phyloP scores from a whole-genome alignment of 2,329 filamentous ascomycete species.

The Fusarium nisikadoi region DNA sequence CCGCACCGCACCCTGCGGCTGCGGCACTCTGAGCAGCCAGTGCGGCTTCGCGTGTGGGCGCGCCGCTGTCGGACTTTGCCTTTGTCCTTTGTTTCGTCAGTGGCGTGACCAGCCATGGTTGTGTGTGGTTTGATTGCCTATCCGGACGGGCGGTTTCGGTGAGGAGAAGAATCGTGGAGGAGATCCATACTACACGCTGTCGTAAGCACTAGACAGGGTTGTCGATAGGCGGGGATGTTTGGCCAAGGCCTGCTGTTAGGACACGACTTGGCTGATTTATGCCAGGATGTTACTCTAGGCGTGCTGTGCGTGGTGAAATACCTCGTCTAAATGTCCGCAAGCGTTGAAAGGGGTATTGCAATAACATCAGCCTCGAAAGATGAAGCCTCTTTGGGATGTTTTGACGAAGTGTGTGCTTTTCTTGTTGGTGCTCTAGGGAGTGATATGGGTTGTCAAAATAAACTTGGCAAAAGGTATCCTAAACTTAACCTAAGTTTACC shows the following conservation, averaged over 20 bases:
- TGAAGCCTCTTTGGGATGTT: not conserved
- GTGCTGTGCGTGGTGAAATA: not conserved
- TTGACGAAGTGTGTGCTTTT: not conserved
- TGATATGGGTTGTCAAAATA: no score
- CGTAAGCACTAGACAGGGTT: conserved; percentile 13
- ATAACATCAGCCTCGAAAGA: not conserved
- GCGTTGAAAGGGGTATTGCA: not conserved
- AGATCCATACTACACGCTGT: not conserved
- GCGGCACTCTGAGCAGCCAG: conserved; percentile 16
- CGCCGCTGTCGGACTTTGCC: conserved; percentile 5
- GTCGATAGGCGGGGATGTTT: not conserved
- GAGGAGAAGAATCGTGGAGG: not conserved
- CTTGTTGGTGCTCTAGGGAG: not conserved
- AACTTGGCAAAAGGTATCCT: no score
- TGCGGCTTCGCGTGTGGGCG: conserved; percentile 15
- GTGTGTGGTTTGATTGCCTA: not conserved
- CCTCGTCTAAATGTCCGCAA: conserved; percentile 2
- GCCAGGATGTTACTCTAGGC: not conserved
- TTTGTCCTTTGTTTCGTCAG: not conserved
- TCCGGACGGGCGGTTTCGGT: not conserved
- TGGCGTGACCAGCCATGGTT: not conserved
- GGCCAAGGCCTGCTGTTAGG: not conserved
- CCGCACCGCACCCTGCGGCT: conserved; percentile 15
- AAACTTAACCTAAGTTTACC: no score
- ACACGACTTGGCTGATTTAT: not conserved